Percentiles rank a stretch among this genome's conserved stretches.
Conservation (phyloP, 306 rosid species). For the Cajanus cajan region DNA sequence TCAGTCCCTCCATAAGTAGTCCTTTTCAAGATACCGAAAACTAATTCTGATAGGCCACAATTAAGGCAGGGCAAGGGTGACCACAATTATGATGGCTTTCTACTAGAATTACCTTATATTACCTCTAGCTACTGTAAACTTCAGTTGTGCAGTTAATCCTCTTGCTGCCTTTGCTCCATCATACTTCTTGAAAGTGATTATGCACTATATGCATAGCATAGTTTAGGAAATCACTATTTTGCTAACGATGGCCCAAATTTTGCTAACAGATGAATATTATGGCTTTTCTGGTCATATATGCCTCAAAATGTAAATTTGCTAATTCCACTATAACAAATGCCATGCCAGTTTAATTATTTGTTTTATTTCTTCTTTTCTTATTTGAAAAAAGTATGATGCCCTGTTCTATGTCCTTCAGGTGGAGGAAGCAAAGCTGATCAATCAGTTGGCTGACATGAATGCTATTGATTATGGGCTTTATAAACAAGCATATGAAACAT, state of each 20-base stretch:
- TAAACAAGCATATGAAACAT: constrained; percentile 75
- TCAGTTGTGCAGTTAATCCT: neutral
- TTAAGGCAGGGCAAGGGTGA: too few species aligned
- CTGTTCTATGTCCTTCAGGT: constrained; percentile 44
- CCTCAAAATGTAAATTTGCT: neutral
- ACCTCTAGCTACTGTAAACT: neutral
- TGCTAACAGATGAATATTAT: neutral
- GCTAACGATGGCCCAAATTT: neutral
- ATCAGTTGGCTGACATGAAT: constrained; percentile 67
- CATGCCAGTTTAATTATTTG: constrained; percentile 8
- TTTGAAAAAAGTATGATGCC: constrained; percentile 1
- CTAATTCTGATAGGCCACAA: too few species aligned
- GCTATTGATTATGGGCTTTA: constrained; percentile 70
- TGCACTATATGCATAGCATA: neutral
- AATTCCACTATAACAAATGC: constrained; percentile 8
- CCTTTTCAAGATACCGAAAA: too few species aligned
- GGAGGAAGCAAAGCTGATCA: constrained; percentile 85
- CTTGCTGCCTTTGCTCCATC: constrained; percentile 1
- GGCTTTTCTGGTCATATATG: neutral
- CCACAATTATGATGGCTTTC: too few species aligned
- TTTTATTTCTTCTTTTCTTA: neutral
- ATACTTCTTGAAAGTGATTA: neutral
- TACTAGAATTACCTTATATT: neutral
- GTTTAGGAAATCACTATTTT: neutral
- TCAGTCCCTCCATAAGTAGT: too few species aligned